phyloP scores from a whole-genome alignment of 495 filamentous ascomycete genomes.

The Tuber aestivum region DNA sequence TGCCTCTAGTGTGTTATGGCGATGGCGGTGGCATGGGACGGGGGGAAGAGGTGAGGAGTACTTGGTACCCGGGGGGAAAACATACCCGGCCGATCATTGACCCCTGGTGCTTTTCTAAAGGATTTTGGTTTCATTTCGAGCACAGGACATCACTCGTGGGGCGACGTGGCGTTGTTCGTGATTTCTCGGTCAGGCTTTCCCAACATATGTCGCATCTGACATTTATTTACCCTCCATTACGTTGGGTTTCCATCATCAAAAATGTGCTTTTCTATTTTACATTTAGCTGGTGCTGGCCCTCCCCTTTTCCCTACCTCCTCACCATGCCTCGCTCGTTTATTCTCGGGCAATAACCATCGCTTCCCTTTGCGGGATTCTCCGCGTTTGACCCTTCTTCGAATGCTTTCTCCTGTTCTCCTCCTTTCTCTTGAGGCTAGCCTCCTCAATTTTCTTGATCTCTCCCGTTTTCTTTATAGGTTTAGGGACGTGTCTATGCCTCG shows the following conservation, averaged over 20 bases:
- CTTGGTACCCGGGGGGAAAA: not conserved
- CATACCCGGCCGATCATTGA: not conserved
- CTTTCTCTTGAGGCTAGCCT: constrained; percentile 75
- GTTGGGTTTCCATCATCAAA: not conserved
- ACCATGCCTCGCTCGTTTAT: constrained; percentile 42
- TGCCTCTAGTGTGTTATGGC: not conserved
- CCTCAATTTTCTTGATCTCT: constrained; percentile 91
- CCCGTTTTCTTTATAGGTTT: constrained; percentile 94
- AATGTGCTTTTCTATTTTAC: not conserved
- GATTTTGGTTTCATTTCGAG: not conserved
- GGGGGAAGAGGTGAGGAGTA: not conserved
- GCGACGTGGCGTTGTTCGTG: not conserved
- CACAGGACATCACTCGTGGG: not conserved
- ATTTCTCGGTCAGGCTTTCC: not conserved
- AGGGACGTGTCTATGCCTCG: constrained; percentile 82
- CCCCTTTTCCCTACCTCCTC: not conserved
- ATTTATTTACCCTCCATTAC: not conserved
- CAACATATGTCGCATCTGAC: not conserved
- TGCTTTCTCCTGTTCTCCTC: constrained; percentile 94
- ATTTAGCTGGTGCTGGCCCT: not conserved
- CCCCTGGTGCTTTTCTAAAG: not conserved
- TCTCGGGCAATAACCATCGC: constrained; percentile 80
- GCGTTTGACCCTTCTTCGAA: constrained; percentile 66
- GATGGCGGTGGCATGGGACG: not conserved
- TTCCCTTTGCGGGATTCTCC: constrained; percentile 77